Percentiles rank a stretch among this genome's conserved stretches.
Evolutionary conservation across 768 basidiomycete genomes (phyloP).

Genomic region (Mycena albidolilacea): DNA sequence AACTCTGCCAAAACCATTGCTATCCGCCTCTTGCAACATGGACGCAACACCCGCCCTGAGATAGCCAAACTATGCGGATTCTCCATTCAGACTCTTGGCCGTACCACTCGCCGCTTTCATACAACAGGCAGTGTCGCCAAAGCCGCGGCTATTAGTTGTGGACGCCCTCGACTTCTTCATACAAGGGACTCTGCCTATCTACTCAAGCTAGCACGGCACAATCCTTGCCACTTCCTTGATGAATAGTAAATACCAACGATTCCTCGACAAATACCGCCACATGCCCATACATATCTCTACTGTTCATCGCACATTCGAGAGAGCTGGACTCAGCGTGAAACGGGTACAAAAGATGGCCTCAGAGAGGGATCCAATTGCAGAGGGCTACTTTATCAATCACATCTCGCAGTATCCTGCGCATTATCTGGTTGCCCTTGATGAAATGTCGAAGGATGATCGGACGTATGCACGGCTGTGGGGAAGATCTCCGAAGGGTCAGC

Average conservation of each 20-base stretch:
- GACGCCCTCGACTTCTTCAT: slow-evolving; percentile 22
- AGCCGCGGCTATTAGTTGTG: slow-evolving; percentile 18
- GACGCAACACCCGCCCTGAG: slow-evolving; percentile 14
- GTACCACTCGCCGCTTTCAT: slow-evolving; percentile 6
- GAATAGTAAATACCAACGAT: slow-evolving; percentile 28
- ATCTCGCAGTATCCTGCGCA: slow-evolving; percentile 29
- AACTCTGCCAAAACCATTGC: slow-evolving; percentile 20
- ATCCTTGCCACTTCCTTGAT: slow-evolving; percentile 35
- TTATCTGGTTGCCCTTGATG: slow-evolving; percentile 43
- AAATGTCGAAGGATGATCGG: slow-evolving; percentile 47
- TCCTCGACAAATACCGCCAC: slow-evolving; percentile 30
- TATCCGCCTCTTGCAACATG: slow-evolving; percentile 15
- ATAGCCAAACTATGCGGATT: slow-evolving; percentile 29
- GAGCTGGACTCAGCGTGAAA: slow-evolving; percentile 34
- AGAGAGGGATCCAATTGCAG: slow-evolving; percentile 22
- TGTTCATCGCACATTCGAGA: slow-evolving; percentile 33
- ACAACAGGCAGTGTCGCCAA: slow-evolving; percentile 30
- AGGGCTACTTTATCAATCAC: slow-evolving; percentile 27
- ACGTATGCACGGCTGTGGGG: slow-evolving; percentile 44
- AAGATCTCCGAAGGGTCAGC: slow-evolving; percentile 33
- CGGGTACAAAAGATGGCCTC: slow-evolving; percentile 35
- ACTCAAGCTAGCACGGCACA: slow-evolving; percentile 22
- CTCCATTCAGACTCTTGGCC: slow-evolving; percentile 23
- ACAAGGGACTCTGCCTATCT: slow-evolving; percentile 24
- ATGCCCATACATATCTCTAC: slow-evolving; percentile 35